phyloP scores from a whole-genome alignment of 495 filamentous ascomycete genomes.

The Aspergillus haitiensis region DNA sequence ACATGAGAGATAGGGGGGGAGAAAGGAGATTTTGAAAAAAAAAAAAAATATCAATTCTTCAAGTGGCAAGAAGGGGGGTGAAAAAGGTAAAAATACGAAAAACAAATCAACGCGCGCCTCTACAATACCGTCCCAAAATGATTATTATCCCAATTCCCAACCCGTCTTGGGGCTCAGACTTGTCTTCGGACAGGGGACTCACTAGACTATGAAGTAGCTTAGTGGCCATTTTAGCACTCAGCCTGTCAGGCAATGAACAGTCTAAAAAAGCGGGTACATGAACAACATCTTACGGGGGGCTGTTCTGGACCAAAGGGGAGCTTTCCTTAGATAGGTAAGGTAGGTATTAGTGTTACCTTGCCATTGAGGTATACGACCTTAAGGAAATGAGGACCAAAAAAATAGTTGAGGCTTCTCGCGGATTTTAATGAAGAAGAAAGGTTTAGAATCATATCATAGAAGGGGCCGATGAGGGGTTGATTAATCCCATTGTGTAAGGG shows the following conservation, averaged over 20 bases:
- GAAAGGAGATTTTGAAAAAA: neutral
- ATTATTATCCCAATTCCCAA: conserved; percentile 1
- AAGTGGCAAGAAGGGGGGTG: neutral
- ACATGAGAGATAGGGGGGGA: too few species aligned
- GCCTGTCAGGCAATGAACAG: conserved; percentile 14
- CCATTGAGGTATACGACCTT: neutral
- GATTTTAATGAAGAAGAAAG: neutral
- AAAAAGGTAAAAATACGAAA: conserved; percentile 1
- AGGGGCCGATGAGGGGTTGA: neutral
- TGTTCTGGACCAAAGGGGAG: conserved; percentile 1
- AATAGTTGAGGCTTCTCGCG: neutral
- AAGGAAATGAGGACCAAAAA: too few species aligned
- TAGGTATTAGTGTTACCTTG: conserved; percentile 6
- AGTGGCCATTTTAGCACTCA: conserved; percentile 19
- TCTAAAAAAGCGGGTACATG: conserved; percentile 4
- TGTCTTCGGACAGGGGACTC: conserved; percentile 17
- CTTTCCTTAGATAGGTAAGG: neutral
- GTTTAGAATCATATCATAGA: too few species aligned
- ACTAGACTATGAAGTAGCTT: conserved; percentile 13
- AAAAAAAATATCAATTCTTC: neutral
- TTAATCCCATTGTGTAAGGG: conserved; percentile 12
- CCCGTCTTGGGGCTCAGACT: conserved; percentile 10
- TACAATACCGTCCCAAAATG: conserved; percentile 1
- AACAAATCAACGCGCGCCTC: neutral
- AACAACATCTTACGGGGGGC: neutral